These are phyloP conservation scores for Dichomitus squalens DNA, from an alignment of 1,284 basidiomycete species.

Conservation along the genomic window DNA sequence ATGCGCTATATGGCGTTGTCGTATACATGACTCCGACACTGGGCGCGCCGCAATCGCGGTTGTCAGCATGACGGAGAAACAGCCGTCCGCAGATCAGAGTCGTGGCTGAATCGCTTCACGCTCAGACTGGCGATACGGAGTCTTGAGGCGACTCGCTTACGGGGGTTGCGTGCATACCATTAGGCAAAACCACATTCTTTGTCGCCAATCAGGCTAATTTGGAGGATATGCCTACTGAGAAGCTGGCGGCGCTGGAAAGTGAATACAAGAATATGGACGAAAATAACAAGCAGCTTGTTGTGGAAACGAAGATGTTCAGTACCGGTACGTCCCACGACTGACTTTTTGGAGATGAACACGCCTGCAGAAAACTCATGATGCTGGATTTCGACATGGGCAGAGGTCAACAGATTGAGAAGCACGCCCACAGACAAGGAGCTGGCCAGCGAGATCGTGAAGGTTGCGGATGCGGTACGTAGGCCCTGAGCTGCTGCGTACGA, in stretches of 20 bases:
- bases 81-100: neutral
- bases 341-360: neutral
- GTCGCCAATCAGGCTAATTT: conserved; percentile 75
- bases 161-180: neutral
- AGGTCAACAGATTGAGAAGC: conserved; percentile 61
- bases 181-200: conserved; percentile 84
- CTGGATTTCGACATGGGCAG: conserved; percentile 40
- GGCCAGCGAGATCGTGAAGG: conserved; percentile 45
- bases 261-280: conserved; percentile 62
- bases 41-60: no score
- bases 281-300: conserved; percentile 53
- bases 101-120: neutral
- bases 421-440: conserved; percentile 74
- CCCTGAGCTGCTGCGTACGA: neutral
- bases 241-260: conserved; percentile 56
- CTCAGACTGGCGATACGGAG: no score
- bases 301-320: conserved; percentile 51
- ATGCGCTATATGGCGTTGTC: no score
- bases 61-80: no score
- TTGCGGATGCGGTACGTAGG: conserved; percentile 44
- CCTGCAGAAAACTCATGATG: neutral
- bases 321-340: conserved; percentile 45
- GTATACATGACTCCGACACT: no score
- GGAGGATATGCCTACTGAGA: conserved; percentile 57
- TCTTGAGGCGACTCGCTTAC: neutral